phyloP scores from a whole-genome alignment of 1,139 yeast species.

The Pichia sp. region DNA sequence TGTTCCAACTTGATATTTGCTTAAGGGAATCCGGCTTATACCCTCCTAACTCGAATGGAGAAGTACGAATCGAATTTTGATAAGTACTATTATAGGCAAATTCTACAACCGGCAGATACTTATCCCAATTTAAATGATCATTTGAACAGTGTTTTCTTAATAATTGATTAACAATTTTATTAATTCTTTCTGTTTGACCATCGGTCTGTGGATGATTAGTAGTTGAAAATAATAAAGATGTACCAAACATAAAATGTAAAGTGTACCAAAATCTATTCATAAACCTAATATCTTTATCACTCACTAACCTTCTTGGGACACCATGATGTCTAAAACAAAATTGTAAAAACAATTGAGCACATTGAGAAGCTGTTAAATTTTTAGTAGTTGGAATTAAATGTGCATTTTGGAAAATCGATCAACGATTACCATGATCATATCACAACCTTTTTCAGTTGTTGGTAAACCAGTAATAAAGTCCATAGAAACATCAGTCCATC shows the following conservation, averaged over 20 bases:
- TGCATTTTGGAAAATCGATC: conserved; percentile 6
- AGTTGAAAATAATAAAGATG: not conserved
- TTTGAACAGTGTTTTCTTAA: not conserved
- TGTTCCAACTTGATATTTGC: not conserved
- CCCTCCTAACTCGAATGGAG: too few relatives aligned
- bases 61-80: too few relatives aligned
- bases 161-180: not conserved
- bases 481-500: conserved; percentile 7
- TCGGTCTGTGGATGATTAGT: conserved; percentile 3
- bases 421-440: conserved; percentile 2
- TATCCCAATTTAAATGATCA: not conserved
- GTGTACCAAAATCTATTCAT: conserved; percentile 1
- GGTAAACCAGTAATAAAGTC: conserved; percentile 6
- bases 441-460: not conserved
- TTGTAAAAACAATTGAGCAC: not conserved
- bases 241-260: not conserved
- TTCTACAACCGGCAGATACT: not conserved
- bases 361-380: not conserved
- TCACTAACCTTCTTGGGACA: not conserved
- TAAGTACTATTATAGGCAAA: conserved; percentile 2
- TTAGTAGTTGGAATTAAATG: conserved; percentile 1
- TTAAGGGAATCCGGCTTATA: too few relatives aligned
- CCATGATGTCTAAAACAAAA: conserved; percentile 3
- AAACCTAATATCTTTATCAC: conserved; percentile 3
- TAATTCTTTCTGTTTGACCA: not conserved